Base-by-base conservation (phyloP, 2,329 filamentous ascomycete species). In the Fusarium ramigenum region DNA sequence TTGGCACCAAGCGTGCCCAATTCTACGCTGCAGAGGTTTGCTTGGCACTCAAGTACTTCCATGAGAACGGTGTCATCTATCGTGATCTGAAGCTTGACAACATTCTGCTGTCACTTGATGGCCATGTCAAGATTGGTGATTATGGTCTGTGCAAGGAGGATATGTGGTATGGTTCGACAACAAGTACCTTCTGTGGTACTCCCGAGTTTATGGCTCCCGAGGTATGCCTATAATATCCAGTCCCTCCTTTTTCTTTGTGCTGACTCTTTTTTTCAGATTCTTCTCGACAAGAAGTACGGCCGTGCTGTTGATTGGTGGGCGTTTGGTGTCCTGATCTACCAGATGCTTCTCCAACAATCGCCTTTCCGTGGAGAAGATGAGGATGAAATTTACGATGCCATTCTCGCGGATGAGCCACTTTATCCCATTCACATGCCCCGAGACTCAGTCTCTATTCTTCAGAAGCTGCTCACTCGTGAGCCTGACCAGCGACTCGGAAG, bases 201-300 rank as follows among this genome's bases (percentile, higher is more conserved):
- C 96, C 96, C 21, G 96, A 99, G 81, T 99, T 99, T 76, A 99
- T 99, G 96, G 96, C 96, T 14, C 96, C 96, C 14, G 96, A 99
- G 87, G 94, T 97, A 87, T 79, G 86, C 54, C 23, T 12, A 25
- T 37, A 10, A 25, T 1, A 28, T 18, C 23, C 16, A 34, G 11
- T 10, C 9, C 15, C 44, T 18, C 49, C 53, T 34, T 46, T 23
- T 6, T 34, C 9, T 30, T n/a, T 28, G 76, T 64, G 42, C 83
- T 86, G 75, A 85, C 70, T 23, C 37, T 11, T 8, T 19, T 10
- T 11, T 19, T 9, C 43, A 97, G 93, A 99, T 99, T 84, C 86
- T 99, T 40, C 87, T 98, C 64, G 96, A 99, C 82, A 99, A 99
- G 87, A 98, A 98, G 81, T 99, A 99, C 79, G 96, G 95, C 50